Evolutionary conservation across 1,284 basidiomycete species (phyloP), one percentile per base, ranked within the genome.

Genomic region (Moesziomyces sp.): DNA sequence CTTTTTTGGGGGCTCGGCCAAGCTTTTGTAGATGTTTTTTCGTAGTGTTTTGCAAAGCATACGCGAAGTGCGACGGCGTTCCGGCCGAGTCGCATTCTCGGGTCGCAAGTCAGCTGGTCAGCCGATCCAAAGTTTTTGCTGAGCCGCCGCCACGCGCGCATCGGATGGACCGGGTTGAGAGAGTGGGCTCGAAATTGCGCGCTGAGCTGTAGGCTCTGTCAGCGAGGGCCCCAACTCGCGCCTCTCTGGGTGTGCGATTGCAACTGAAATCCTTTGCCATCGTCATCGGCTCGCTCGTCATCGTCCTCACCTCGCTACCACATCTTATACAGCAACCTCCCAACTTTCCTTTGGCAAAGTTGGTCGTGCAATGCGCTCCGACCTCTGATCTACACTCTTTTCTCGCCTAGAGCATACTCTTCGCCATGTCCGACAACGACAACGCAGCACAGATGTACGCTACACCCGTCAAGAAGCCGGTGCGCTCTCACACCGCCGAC

Each of bases 371-470:
- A 62, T 62, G 55, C 19, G 52, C 46, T 18, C 14, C 26, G 24
- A 16, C 66, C 46, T 26, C 42, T 63, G 19, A 62, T 51, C 14
- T 16, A 18, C 48, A 18, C 21, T 33, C 4, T 30, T 11, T 38
- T 28, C 16, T 46, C 23, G 33, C 33, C 45, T 23, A 24, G 38
- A 24, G 10, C 18, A 14, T 24, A 8, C 4, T 30, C 45, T 48
- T 49, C 47, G 52, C 19, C 30, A 69, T 63, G 66, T 40, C 56
- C 43, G 56, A 51, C 48, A 43, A 46, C 52, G 45, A 30, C 42
- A 19, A 11, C 35, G 35, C 63, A 16, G 49, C 61, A 18, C 71
- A 74, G 58, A 55, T 66, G 49, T 74, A 66, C 53, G 62, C 55
- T 23, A 70, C 62, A 3, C 71, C 71, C 13, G 44, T 40, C 35